Evolutionary conservation across 2,329 filamentous ascomycete genomes (phyloP).

Genomic region (Xylaria sp.): DNA sequence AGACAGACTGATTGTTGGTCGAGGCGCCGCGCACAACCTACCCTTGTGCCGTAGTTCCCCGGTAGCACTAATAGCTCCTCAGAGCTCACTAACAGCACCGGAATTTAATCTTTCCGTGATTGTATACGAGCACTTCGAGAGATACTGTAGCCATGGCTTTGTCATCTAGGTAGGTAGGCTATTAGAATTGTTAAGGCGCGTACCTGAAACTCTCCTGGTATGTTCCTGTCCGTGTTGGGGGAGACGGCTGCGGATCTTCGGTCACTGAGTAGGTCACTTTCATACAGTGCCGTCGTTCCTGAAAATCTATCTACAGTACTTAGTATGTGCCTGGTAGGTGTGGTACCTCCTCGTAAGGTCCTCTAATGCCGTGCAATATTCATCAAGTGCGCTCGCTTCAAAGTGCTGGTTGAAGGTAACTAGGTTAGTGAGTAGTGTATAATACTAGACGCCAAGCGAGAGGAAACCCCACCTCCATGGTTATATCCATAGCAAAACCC

Average conservation of each 20-base stretch:
- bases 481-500: background rate
- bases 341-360: conserved; percentile 1
- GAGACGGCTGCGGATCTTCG: background rate
- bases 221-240: conserved; percentile 12
- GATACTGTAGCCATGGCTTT: background rate
- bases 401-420: conserved; percentile 5
- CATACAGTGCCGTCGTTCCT: conserved; percentile 13
- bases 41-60: conserved; percentile 1
- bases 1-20: background rate
- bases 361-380: background rate
- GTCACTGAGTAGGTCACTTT: background rate
- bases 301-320: conserved; percentile 2
- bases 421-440: background rate
- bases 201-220: conserved; percentile 31
- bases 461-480: background rate
- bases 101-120: background rate
- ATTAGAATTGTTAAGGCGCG: conserved; percentile 3
- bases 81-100: no score
- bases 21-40: background rate
- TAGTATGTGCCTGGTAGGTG: background rate
- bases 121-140: background rate
- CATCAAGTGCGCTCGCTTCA: conserved; percentile 4
- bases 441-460: background rate
- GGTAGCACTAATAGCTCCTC: background rate
- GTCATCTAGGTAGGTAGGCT: background rate